A percentile compares a stretch with the other conserved stretches of the same genome.
These are phyloP conservation scores for Pinus albicaulis DNA, from an alignment of 75 land plant genomes.

Conservation along the genomic window DNA sequence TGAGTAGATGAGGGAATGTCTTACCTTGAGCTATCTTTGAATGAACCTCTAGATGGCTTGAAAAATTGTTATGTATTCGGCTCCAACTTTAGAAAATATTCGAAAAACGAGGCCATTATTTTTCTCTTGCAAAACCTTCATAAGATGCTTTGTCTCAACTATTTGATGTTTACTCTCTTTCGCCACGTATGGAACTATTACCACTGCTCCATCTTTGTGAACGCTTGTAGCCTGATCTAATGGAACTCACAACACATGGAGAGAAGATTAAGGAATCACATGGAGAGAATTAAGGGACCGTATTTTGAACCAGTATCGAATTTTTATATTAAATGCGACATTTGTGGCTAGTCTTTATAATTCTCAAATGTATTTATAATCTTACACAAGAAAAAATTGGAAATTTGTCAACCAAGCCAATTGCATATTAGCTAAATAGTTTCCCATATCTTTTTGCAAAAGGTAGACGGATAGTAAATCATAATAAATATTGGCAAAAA, in stretches of 20 bases:
- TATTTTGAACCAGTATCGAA: no score
- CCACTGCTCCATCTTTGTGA: slow-evolving; percentile 71
- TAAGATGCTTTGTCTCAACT: slow-evolving; percentile 41
- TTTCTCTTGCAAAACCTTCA: slow-evolving; percentile 40
- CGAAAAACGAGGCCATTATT: slow-evolving; percentile 38
- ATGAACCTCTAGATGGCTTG: slow-evolving; percentile 37
- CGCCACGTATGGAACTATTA: slow-evolving; percentile 33
- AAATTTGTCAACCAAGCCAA: no score
- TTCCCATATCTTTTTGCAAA: no score
- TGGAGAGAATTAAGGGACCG: no score
- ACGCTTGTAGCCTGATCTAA: slow-evolving; percentile 75
- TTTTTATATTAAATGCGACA: no score
- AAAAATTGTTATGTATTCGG: slow-evolving; percentile 27
- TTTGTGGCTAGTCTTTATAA: no score
- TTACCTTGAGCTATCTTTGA: slow-evolving; percentile 45
- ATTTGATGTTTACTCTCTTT: slow-evolving; percentile 46
- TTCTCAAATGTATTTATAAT: not conserved
- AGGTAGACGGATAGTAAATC: no score
- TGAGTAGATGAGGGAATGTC: no score
- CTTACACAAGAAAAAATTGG: not conserved
- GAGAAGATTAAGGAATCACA: not conserved
- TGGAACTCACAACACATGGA: not conserved
- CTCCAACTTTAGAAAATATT: slow-evolving; percentile 32
- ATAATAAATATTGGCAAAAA: no score
- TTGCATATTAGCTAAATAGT: no score